A percentile compares a stretch with the other conserved stretches of the same genome.
Conservation (phyloP, 2,329 filamentous ascomycete genomes). For the Botrytis byssoidea region DNA sequence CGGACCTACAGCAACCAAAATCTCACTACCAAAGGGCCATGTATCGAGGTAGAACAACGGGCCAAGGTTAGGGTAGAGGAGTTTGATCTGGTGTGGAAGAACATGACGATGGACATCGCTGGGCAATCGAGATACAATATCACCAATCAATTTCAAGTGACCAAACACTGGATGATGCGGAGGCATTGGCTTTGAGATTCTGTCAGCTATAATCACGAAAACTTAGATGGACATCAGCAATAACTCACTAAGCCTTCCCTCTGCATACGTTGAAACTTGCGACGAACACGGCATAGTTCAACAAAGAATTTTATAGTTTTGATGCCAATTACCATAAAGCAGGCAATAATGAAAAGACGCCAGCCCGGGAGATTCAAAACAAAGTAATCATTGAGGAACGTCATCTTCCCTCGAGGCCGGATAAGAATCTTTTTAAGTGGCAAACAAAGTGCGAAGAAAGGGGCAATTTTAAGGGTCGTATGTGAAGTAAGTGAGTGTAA, state of each 20-base stretch:
- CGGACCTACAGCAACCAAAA: neutral
- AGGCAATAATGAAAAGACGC: neutral
- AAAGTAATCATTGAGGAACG: neutral
- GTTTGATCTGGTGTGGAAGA: neutral
- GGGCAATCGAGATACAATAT: neutral
- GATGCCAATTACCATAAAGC: neutral
- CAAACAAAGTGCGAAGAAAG: neutral
- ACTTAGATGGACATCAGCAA: neutral
- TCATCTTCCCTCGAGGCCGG: neutral
- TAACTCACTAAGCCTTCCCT: neutral
- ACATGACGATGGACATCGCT: neutral
- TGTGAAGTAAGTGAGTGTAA: neutral
- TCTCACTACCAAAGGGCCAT: neutral
- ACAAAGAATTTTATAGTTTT: neutral
- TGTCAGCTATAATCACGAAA: neutral
- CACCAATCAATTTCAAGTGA: neutral
- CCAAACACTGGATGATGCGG: neutral
- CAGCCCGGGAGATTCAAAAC: neutral
- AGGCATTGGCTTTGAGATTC: neutral
- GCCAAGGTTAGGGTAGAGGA: neutral
- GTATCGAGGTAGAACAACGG: constrained; percentile 1
- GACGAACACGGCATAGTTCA: neutral
- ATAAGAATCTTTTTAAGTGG: neutral
- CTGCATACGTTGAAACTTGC: neutral
- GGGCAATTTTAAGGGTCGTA: neutral